Conservation (phyloP, 441 rosid species). For the Populus hybrid region DNA sequence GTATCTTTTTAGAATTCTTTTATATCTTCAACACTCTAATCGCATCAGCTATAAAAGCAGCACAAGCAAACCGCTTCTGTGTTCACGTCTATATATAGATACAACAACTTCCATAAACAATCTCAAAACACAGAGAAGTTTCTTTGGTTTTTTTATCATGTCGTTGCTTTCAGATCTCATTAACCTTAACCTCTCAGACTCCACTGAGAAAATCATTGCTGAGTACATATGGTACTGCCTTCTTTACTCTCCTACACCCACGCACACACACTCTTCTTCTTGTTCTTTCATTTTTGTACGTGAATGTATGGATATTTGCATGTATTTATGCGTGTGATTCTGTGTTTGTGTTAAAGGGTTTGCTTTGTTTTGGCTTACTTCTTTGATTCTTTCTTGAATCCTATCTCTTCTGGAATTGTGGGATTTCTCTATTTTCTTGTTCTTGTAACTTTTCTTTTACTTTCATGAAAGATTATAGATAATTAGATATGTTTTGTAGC, state of each 20-base stretch:
- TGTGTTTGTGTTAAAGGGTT: not conserved
- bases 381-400: not conserved
- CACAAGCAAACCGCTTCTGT: not conserved
- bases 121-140: not conserved
- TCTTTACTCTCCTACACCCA: not conserved
- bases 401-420: not conserved
- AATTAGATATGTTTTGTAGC: too few relatives aligned
- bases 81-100: not conserved
- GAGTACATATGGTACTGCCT: slow-evolving; percentile 59
- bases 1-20: not conserved
- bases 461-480: not conserved
- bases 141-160: slow-evolving; percentile 16
- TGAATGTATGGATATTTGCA: not conserved
- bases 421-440: not conserved
- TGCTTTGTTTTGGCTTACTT: not conserved
- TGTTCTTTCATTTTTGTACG: not conserved
- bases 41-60: not conserved
- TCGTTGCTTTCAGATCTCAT: slow-evolving; percentile 44
- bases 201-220: slow-evolving; percentile 61
- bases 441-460: not conserved
- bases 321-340: too few relatives aligned
- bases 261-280: too few relatives aligned
- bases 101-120: not conserved
- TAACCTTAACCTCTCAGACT: slow-evolving; percentile 52
- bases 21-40: not conserved